Evolutionary conservation across 2,329 filamentous ascomycete species (phyloP).

Genomic region (Colletotrichum agaves): DNA sequence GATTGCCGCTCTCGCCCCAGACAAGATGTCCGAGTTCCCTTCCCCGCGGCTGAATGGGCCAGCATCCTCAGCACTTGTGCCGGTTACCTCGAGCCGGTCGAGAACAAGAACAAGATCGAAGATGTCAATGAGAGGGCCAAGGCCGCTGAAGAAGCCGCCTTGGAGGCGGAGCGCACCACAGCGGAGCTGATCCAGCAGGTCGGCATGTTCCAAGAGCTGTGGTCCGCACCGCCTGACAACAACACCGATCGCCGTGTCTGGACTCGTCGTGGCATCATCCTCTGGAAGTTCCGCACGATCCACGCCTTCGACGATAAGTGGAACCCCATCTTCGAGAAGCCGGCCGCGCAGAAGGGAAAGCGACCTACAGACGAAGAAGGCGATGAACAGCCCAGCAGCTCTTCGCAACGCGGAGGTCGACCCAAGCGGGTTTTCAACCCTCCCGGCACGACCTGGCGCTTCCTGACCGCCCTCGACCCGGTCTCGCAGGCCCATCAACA

Average conservation of each 20-base stretch:
- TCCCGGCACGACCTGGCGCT: conserved; percentile 69
- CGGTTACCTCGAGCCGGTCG: conserved; percentile 53
- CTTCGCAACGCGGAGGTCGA: conserved; percentile 23
- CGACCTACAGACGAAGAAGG: conserved; percentile 32
- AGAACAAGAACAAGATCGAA: conserved; percentile 40
- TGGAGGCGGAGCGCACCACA: conserved; percentile 42
- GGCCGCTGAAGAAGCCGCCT: conserved; percentile 36
- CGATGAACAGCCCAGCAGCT: conserved; percentile 44
- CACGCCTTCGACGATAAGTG: conserved; percentile 58
- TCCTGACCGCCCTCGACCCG: conserved; percentile 69
- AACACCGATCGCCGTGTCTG: conserved; percentile 50
- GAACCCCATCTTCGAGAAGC: conserved; percentile 52
- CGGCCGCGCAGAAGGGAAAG: conserved; percentile 33
- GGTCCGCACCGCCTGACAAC: conserved; percentile 62
- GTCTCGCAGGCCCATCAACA: conserved; percentile 68
- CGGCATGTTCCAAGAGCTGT: conserved; percentile 75
- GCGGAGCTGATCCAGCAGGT: conserved; percentile 67
- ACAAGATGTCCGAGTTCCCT: conserved; percentile 65
- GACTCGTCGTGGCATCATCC: conserved; percentile 68
- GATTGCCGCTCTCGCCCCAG: conserved; percentile 61
- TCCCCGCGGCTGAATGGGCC: conserved; percentile 68
- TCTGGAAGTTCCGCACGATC: conserved; percentile 71
- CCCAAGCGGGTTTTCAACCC: conserved; percentile 55
- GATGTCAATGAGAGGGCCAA: conserved; percentile 41
- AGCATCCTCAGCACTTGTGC: conserved; percentile 67